These are phyloP conservation scores for Yarrowia phangngaensis DNA, from an alignment of 805 yeast genomes.

Conservation along the genomic window DNA sequence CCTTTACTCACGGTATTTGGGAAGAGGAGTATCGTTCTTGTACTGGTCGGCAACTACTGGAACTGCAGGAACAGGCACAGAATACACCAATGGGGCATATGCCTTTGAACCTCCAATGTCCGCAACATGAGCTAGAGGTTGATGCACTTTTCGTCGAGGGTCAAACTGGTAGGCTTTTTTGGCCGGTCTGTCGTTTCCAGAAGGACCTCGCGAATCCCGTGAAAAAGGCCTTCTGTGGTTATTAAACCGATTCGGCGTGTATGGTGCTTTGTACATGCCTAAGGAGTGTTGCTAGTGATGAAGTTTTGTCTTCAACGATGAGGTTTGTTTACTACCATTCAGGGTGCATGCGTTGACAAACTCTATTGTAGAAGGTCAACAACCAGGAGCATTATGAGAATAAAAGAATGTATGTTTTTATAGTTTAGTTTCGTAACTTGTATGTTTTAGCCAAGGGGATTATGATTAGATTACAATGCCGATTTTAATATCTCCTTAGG, in stretches of 20 bases:
- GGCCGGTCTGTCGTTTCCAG: conserved; percentile 2
- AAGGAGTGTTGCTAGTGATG: too few relatives aligned
- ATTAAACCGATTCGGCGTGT: conserved; percentile 22
- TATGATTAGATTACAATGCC: too few relatives aligned
- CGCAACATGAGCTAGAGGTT: conserved; percentile 30
- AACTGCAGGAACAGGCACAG: conserved; percentile 29
- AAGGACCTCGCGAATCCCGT: conserved; percentile 2
- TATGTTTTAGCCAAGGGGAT: too few relatives aligned
- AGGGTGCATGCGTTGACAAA: too few relatives aligned
- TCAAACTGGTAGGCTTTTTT: conserved; percentile 26
- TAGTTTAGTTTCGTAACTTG: too few relatives aligned
- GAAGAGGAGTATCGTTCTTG: conserved; percentile 34
- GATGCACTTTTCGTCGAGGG: conserved; percentile 24
- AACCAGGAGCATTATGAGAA: too few relatives aligned
- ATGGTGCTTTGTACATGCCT: conserved; percentile 22
- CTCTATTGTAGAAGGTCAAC: too few relatives aligned
- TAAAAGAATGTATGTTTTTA: too few relatives aligned
- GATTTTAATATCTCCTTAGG: too few relatives aligned
- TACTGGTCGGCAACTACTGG: conserved; percentile 33
- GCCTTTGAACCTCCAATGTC: conserved; percentile 33
- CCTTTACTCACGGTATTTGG: conserved; percentile 31
- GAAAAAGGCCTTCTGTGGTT: conserved; percentile 14
- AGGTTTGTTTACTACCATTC: too few relatives aligned
- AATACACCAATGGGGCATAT: conserved; percentile 36
- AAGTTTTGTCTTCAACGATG: too few relatives aligned